Base-by-base conservation (phyloP, 1,139 yeast genomes). In the Geotrichum candidum region DNA sequence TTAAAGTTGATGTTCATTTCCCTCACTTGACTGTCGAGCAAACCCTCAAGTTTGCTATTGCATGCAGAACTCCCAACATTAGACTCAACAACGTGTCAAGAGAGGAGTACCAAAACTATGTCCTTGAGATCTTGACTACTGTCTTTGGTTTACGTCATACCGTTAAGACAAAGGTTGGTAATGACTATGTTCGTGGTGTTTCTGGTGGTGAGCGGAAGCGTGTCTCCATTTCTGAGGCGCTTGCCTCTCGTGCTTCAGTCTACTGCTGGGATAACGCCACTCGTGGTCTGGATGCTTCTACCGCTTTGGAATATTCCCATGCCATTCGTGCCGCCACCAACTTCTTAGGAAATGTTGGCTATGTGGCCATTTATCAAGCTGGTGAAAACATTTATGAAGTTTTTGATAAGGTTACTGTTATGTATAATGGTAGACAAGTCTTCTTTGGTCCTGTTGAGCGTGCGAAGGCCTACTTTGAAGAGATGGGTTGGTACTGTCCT, bases 211-310 rank as follows among this genome's bases (percentile, higher is more conserved):
- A 83, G 70, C 75, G 85, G 63, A 83, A 83, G 72, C 77, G 86
- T 72, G 86, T 83, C 25, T 81, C 85, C 2, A 76, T 83, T 62
- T 85, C 84, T 18, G 88, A 84, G 56, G 85, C 86, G 10, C 74
- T 82, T 68, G 82, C 84, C 18, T 80, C 83, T 73, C 76, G 81
- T 59, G 86, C 83, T 48, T 76, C 82, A 7, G 73, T 85, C 56
- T 83, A 83, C 67, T 82, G 85, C 69, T 85, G 88, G 87, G 90
- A 85, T 76, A 85, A 85, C 69, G 84, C 88, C 22, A 85, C 89
- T 10, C 79, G 88, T 73, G 90, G 89, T 69, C 77, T 85, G 65
- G 90, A 85, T 75, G 84, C 89, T 23, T 82, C 88, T 11, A 84
- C 88, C 38, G 89, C 89, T 35, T 77, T 86, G 67, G 90, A 85